These are phyloP conservation scores for Parafenestella ontariensis DNA, from an alignment of 2,329 filamentous ascomycete genomes.

Conservation along the genomic window DNA sequence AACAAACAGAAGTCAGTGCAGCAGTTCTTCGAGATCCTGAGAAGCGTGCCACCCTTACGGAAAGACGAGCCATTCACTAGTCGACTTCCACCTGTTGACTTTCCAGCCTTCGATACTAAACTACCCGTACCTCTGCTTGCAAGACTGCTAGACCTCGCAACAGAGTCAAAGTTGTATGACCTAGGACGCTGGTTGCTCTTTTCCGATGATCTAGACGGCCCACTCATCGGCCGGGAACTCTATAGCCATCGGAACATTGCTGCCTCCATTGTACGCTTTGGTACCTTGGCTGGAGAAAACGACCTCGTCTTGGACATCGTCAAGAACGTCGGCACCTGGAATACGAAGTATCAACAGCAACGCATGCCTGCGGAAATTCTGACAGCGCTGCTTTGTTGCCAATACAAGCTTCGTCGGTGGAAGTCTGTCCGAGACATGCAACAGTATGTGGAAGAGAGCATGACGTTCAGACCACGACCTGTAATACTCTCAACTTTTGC, in stretches of 20 bases:
- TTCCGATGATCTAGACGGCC: constrained; percentile 61
- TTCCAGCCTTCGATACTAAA: constrained; percentile 54
- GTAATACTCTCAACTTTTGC: constrained; percentile 41
- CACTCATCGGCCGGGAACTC: constrained; percentile 55
- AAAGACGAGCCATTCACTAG: constrained; percentile 35
- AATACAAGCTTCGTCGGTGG: constrained; percentile 52
- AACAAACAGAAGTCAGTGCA: constrained; percentile 53
- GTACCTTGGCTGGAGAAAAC: constrained; percentile 57
- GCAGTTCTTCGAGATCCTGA: constrained; percentile 51
- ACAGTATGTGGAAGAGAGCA: constrained; percentile 31
- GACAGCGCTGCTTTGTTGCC: constrained; percentile 51
- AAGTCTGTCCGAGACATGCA: constrained; percentile 50
- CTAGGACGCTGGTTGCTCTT: constrained; percentile 63
- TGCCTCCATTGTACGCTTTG: constrained; percentile 63
- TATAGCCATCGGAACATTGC: constrained; percentile 59
- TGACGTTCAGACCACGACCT: constrained; percentile 33
- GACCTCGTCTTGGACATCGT: constrained; percentile 43
- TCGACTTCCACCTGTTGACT: constrained; percentile 48
- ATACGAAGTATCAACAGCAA: constrained; percentile 25
- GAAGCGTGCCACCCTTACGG: constrained; percentile 15
- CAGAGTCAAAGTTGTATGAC: constrained; percentile 54
- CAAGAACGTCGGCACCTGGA: constrained; percentile 26
- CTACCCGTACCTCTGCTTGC: constrained; percentile 59
- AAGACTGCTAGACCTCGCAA: constrained; percentile 59
- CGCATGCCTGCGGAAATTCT: constrained; percentile 46